Evolutionary conservation across 495 filamentous ascomycete species (phyloP).

Genomic region (Bacidia gigantensis): DNA sequence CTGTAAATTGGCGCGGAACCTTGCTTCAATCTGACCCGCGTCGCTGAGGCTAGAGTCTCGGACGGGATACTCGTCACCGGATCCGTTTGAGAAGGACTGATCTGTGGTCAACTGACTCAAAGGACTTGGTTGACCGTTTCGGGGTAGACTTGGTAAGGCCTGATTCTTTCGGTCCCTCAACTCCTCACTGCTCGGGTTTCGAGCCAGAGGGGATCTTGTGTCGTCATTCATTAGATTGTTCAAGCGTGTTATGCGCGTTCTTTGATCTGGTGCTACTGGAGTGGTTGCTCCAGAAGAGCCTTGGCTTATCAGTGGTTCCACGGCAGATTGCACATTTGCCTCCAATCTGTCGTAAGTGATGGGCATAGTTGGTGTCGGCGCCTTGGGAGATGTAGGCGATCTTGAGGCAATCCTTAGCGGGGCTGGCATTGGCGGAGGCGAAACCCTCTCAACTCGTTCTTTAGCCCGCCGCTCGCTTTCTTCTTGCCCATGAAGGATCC

Average conservation of each 20-base stretch:
- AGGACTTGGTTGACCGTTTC: neutral
- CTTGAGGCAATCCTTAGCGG: constrained; percentile 2
- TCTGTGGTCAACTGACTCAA: neutral
- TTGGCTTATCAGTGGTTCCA: neutral
- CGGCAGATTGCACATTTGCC: neutral
- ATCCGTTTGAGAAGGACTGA: neutral
- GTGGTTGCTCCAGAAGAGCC: neutral
- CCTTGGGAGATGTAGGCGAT: neutral
- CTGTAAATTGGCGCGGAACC: constrained; percentile 12
- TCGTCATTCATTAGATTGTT: constrained; percentile 5
- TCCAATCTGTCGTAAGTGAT: neutral
- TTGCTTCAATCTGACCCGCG: constrained; percentile 3
- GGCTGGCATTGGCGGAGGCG: neutral
- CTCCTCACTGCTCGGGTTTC: constrained; percentile 18
- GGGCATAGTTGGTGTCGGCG: neutral
- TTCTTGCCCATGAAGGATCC: constrained; percentile 1
- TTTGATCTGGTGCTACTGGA: neutral
- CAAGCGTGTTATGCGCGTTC: neutral
- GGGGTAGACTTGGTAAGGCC: constrained; percentile 9
- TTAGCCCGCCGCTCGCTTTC: constrained; percentile 5
- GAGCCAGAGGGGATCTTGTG: constrained; percentile 14
- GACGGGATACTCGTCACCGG: neutral
- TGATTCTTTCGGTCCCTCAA: constrained; percentile 7
- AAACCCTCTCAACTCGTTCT: constrained; percentile 2
- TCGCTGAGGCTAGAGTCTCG: neutral